Evolutionary conservation across 2,329 filamentous ascomycete species (phyloP).

Genomic region (Fusarium sp.): DNA sequence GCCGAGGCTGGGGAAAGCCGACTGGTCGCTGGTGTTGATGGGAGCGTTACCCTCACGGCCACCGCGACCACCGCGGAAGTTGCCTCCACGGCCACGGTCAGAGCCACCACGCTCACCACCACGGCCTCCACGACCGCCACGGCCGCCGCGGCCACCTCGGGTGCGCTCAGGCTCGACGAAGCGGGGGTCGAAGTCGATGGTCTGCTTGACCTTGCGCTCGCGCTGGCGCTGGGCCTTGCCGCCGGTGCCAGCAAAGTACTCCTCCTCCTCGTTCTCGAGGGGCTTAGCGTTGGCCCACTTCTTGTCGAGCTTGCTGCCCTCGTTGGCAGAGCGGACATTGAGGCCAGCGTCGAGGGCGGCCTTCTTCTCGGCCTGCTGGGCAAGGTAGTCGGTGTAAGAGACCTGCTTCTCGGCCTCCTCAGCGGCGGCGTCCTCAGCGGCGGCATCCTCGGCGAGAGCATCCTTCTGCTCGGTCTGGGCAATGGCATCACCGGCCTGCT

Average conservation of each 20-base stretch:
- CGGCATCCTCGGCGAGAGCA: slow-evolving; percentile 63
- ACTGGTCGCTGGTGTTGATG: slow-evolving; percentile 69
- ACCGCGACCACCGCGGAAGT: slow-evolving; percentile 39
- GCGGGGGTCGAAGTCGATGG: slow-evolving; percentile 88
- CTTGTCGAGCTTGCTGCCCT: slow-evolving; percentile 88
- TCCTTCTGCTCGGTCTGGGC: slow-evolving; percentile 88
- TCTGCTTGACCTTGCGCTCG: slow-evolving; percentile 91
- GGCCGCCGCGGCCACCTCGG: slow-evolving; percentile 63
- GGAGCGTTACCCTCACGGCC: slow-evolving; percentile 47
- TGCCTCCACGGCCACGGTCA: slow-evolving; percentile 50
- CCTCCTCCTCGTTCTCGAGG: slow-evolving; percentile 75
- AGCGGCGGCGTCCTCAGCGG: slow-evolving; percentile 59
- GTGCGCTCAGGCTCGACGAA: slow-evolving; percentile 77
- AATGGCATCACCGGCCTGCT: slow-evolving; percentile 90
- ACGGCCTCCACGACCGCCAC: slow-evolving; percentile 56
- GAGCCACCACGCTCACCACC: slow-evolving; percentile 59
- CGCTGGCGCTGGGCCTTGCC: slow-evolving; percentile 89
- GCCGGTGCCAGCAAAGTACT: slow-evolving; percentile 79
- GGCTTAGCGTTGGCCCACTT: slow-evolving; percentile 91
- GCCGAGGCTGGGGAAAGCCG: slow-evolving; percentile 71
- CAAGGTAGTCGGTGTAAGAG: slow-evolving; percentile 90
- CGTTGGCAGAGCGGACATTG: slow-evolving; percentile 89
- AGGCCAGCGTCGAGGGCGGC: slow-evolving; percentile 72
- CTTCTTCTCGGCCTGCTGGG: slow-evolving; percentile 79
- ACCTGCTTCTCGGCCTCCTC: slow-evolving; percentile 83